Evolutionary conservation across 2,329 filamentous ascomycete species (phyloP), one percentile per base, ranked within the genome.

Genomic region (Claviceps spartinae): DNA sequence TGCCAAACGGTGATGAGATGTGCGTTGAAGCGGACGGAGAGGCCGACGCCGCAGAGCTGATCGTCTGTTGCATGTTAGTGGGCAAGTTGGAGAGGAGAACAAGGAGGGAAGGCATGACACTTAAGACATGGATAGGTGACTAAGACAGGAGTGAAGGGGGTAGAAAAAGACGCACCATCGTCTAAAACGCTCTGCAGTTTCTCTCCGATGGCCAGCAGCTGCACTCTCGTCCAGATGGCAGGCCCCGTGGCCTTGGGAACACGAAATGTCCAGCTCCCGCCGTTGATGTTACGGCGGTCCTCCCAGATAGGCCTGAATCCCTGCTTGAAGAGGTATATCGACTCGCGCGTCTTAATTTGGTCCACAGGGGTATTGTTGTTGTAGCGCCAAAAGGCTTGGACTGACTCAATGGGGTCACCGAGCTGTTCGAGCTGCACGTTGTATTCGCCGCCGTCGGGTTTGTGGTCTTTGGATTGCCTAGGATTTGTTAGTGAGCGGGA

Each of bases 1-100:
- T 95, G 93, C 91, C 91, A 97, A 62, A 97, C 80, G 60, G 86
- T 86, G 65, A 96, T 85, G 59, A 95, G 80, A 65, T 91, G 83
- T 34, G 83, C 85, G 70, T 90, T 95, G 76, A 93, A 94, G 61
- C 90, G 84, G 53, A 91, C 86, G 1, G 86, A 89, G 57, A 93
- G 82, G 43, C 86, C 88, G 47, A 96, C 83, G 49, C 91, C 91
- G 65, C 90, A 93, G 60, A 97, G 85, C 65, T 95, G 88, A 65
- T 88, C 85, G 54, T 81, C 87, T 88, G 62, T 53, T 38, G 38
- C 24, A 20, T 45, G 48, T 34, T 34, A 34, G 30, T 34, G 30
- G 3, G 30, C 30, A 34, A 34, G 8, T 34, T 34, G 46, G 42
- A 45, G 20, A 30, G 40, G 13, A 41, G 30, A 34, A 34, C 30